A percentile compares a stretch with the other conserved stretches of the same genome.
These are phyloP conservation scores for Strobilomyces confusus DNA, from an alignment of 768 basidiomycete genomes.

Conservation along the genomic window DNA sequence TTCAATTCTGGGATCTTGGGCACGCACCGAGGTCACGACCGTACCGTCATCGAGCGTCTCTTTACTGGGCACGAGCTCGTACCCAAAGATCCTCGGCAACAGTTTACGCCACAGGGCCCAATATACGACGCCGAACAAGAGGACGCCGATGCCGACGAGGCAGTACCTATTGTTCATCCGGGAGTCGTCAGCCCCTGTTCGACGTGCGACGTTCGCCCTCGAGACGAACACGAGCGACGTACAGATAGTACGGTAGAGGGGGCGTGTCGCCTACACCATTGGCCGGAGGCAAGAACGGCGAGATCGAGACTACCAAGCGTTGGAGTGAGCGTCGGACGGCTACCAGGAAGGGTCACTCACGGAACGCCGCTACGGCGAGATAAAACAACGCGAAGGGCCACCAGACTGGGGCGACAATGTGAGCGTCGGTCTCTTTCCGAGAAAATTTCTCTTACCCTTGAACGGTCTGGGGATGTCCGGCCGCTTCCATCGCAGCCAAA, in stretches of 20 bases:
- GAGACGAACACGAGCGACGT: constrained; percentile 28
- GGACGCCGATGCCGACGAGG: too few relatives aligned
- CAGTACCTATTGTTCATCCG: too few relatives aligned
- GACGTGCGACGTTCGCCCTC: too few relatives aligned
- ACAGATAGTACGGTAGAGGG: constrained; percentile 57
- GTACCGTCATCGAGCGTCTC: constrained; percentile 50
- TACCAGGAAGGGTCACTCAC: not conserved
- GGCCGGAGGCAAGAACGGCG: constrained; percentile 52
- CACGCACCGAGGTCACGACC: constrained; percentile 48
- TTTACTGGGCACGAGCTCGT: too few relatives aligned
- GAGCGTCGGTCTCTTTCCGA: not conserved
- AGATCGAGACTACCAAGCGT: constrained; percentile 40
- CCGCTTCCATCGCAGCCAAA: too few relatives aligned
- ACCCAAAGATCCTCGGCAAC: constrained; percentile 47
- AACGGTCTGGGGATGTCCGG: constrained; percentile 31
- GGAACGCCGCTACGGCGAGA: not conserved
- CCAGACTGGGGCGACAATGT: not conserved
- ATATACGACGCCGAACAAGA: too few relatives aligned
- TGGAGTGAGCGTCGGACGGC: not conserved
- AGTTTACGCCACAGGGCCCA: constrained; percentile 52
- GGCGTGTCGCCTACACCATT: constrained; percentile 57
- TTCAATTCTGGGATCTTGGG: not conserved
- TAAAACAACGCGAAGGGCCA: not conserved
- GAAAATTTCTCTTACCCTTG: constrained; percentile 11
- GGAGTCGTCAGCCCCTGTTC: too few relatives aligned